Evolutionary conservation across 2,329 filamentous ascomycete species (phyloP).

Genomic region (Herpotrichia juniperi): DNA sequence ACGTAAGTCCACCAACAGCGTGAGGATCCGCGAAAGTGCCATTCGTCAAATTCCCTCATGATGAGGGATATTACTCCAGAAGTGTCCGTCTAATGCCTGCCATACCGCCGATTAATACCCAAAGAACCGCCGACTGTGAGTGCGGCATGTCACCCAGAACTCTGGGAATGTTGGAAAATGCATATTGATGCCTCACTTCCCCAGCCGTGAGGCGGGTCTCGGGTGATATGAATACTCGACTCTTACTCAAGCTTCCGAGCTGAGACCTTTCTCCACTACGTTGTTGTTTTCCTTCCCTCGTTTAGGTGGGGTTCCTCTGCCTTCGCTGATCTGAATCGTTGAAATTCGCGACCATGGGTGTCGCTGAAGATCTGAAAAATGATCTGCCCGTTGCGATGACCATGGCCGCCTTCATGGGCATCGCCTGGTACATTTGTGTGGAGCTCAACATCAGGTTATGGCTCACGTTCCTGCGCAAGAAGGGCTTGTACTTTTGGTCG

Average conservation of each 20-base stretch:
- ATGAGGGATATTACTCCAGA: too few species aligned
- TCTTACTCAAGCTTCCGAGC: neutral
- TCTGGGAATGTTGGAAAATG: neutral
- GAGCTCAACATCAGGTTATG: constrained; percentile 35
- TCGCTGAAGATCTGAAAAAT: constrained; percentile 1
- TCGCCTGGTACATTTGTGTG: constrained; percentile 37
- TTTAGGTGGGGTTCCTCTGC: neutral
- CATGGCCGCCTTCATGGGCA: constrained; percentile 19
- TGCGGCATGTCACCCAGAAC: neutral
- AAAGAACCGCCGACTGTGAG: too few species aligned
- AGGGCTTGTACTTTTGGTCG: constrained; percentile 54
- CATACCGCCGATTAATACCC: too few species aligned
- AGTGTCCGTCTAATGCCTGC: too few species aligned
- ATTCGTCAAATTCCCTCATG: too few species aligned
- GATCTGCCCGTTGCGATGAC: constrained; percentile 8
- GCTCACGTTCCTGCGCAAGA: constrained; percentile 49
- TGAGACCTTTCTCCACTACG: neutral
- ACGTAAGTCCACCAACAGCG: too few species aligned
- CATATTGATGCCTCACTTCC: neutral
- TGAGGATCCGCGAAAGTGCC: too few species aligned
- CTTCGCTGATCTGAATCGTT: neutral
- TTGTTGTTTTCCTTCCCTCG: neutral
- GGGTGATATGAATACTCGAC: neutral
- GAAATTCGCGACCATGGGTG: too few species aligned
- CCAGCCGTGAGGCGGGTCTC: neutral